These are phyloP conservation scores for Suillus placidus DNA, from an alignment of 768 basidiomycete genomes.

Conservation along the genomic window DNA sequence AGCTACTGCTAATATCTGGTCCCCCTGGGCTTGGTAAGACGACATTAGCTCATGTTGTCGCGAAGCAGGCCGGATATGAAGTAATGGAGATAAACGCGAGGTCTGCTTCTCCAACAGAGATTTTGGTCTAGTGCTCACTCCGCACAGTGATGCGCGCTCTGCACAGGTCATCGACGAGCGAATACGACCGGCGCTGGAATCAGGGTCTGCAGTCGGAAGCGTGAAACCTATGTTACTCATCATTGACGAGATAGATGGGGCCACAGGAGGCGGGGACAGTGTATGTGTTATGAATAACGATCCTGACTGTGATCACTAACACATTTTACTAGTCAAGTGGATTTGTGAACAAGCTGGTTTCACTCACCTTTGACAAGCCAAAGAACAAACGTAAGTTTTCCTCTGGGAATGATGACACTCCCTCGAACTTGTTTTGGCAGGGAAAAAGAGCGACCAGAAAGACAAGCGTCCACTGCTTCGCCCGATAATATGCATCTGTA, in stretches of 20 bases:
- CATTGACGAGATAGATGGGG: conserved; percentile 98
- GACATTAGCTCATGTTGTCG: conserved; percentile 91
- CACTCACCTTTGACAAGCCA: conserved; percentile 65
- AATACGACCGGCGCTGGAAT: conserved; percentile 88
- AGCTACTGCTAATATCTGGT: conserved; percentile 94
- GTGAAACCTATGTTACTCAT: conserved; percentile 87
- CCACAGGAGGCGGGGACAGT: conserved; percentile 87
- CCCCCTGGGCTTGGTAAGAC: conserved; percentile 98
- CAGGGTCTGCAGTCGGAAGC: conserved; percentile 77
- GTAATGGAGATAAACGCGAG: conserved; percentile 97
- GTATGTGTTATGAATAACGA: conserved; percentile 42
- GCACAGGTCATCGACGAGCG: conserved; percentile 87
- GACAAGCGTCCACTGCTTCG: conserved; percentile 72
- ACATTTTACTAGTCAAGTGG: conserved; percentile 54
- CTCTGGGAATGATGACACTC: conserved; percentile 7
- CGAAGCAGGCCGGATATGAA: conserved; percentile 90
- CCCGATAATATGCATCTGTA: conserved; percentile 98
- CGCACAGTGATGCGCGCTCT: conserved; percentile 82
- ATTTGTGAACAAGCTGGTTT: conserved; percentile 75
- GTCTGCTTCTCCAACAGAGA: conserved; percentile 39
- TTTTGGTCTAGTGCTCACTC: conserved; percentile 9
- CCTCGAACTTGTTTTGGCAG: conserved; percentile 24
- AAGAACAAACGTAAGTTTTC: conserved; percentile 58
- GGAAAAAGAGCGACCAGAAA: conserved; percentile 46
- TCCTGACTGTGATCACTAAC: not conserved